A percentile compares a stretch with the other conserved stretches of the same genome.
phyloP scores from a whole-genome alignment of 257 asterid species.

The Przewalskia tangutica region DNA sequence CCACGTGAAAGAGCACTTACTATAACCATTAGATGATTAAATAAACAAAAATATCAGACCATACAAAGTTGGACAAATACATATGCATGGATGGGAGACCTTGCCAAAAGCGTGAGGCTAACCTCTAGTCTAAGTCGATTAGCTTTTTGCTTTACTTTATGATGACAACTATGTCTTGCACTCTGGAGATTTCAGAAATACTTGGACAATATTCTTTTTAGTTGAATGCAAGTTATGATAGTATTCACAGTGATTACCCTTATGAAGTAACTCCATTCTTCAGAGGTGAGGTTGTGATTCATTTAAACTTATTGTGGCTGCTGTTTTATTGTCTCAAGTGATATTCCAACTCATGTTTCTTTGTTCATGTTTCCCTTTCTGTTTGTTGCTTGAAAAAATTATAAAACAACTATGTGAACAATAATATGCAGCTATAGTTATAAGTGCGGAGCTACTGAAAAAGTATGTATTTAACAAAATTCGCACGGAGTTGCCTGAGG shows the following conservation, averaged over 20 bases:
- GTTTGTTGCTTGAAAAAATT: background rate
- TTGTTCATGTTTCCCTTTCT: background rate
- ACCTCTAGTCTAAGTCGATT: background rate
- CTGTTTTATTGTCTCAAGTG: background rate
- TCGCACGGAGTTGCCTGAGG: conserved; percentile 50
- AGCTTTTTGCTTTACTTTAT: background rate
- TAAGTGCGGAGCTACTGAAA: conserved; percentile 73
- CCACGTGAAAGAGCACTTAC: background rate
- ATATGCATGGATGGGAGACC: background rate
- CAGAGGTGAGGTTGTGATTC: background rate
- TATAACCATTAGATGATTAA: background rate
- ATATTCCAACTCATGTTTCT: background rate
- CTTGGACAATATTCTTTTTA: background rate
- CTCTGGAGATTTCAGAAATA: background rate
- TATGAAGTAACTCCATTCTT: background rate
- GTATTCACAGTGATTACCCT: background rate
- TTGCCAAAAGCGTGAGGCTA: background rate
- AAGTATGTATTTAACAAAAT: conserved; percentile 63
- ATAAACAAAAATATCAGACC: background rate
- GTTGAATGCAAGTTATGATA: background rate
- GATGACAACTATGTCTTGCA: background rate
- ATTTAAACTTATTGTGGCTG: background rate
- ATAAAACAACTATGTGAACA: background rate
- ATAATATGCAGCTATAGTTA: conserved; percentile 45
- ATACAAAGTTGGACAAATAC: background rate